These are phyloP conservation scores for Fusarium nygamai DNA, from an alignment of 2,329 filamentous ascomycete species.

Conservation along the genomic window DNA sequence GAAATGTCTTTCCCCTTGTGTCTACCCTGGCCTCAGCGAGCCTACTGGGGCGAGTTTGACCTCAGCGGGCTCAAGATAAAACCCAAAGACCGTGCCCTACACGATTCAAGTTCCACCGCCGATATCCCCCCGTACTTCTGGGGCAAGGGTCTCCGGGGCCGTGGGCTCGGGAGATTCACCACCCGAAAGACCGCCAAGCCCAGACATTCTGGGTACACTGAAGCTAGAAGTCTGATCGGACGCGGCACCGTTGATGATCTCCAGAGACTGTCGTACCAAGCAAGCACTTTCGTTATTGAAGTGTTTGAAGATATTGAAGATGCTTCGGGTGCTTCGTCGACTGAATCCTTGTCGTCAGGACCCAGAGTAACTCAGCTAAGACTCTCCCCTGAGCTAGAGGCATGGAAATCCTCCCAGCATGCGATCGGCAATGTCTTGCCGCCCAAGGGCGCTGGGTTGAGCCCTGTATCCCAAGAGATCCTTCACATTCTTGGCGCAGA, in stretches of 20 bases:
- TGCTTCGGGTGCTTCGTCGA: slow-evolving; percentile 11
- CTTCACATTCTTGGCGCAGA: slow-evolving; percentile 27
- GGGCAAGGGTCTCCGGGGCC: slow-evolving; percentile 33
- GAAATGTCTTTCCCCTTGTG: slow-evolving; percentile 33
- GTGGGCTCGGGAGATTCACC: slow-evolving; percentile 22
- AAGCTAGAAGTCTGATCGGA: slow-evolving; percentile 34
- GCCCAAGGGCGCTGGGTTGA: slow-evolving; percentile 33
- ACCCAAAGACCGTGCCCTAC: slow-evolving; percentile 7
- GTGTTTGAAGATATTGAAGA: slow-evolving; percentile 33
- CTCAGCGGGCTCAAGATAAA: slow-evolving; percentile 38
- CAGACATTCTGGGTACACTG: slow-evolving; percentile 27
- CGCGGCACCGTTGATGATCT: slow-evolving; percentile 28
- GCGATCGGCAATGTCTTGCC: slow-evolving; percentile 33
- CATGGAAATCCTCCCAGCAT: slow-evolving; percentile 34
- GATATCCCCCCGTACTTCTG: slow-evolving; percentile 33
- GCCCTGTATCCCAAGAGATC: slow-evolving; percentile 19
- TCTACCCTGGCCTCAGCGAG: slow-evolving; percentile 31
- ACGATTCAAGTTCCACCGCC: neutral
- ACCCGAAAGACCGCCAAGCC: slow-evolving; percentile 13
- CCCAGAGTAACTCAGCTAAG: slow-evolving; percentile 23
- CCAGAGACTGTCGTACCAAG: slow-evolving; percentile 23
- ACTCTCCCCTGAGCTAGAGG: slow-evolving; percentile 33
- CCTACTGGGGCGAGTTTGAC: slow-evolving; percentile 39
- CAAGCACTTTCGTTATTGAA: slow-evolving; percentile 28
- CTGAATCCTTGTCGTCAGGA: slow-evolving; percentile 15